Conservation (phyloP, 78 protist species). For the Paulinella micropora region DNA sequence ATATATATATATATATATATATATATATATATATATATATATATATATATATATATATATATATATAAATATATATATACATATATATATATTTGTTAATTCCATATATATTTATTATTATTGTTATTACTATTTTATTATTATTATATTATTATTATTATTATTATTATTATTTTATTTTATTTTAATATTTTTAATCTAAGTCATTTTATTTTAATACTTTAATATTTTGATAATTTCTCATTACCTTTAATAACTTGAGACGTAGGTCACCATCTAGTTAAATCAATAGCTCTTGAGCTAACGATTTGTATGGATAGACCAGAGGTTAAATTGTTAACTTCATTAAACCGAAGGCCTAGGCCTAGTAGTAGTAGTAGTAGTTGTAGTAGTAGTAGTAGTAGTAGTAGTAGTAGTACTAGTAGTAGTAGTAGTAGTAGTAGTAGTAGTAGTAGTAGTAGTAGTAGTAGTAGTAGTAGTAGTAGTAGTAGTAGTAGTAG, state of each 20-base stretch:
- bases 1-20: neutral
- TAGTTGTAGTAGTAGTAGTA: neutral
- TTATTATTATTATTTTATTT: neutral
- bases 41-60: neutral
- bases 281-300: neutral
- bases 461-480: neutral
- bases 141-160: neutral
- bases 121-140: neutral
- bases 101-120: neutral
- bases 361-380: neutral
- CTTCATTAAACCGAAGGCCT: neutral
- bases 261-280: neutral
- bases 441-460: neutral
- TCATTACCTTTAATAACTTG: neutral
- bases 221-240: neutral
- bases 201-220: neutral
- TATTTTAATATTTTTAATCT: neutral
- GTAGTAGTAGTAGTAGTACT: neutral
- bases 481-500: neutral
- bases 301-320: no score
- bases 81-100: neutral
- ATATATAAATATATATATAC: neutral
- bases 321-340: no score
- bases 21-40: neutral
- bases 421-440: neutral